Conservation (phyloP, 129 eudicot species). For the Centaurea solstitialis region DNA sequence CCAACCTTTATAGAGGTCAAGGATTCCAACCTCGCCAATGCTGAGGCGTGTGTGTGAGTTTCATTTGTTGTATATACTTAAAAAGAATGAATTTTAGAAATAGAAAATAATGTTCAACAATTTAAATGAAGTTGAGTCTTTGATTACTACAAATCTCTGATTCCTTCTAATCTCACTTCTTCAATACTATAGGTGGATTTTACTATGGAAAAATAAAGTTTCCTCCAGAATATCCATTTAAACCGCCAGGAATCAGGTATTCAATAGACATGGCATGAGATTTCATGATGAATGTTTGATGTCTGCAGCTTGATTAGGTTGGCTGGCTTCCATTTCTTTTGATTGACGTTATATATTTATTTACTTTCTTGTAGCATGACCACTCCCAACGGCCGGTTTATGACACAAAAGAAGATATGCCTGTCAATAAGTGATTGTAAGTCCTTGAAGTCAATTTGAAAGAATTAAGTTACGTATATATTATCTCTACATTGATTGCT, state of each 20-base stretch:
- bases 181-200: conserved; percentile 70
- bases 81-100: background rate
- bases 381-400: conserved; percentile 96
- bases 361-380: conserved; percentile 70
- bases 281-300: conserved; percentile 4
- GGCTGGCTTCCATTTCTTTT: conserved; percentile 3
- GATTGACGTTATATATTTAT: background rate
- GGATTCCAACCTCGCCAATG: background rate
- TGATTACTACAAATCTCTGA: background rate
- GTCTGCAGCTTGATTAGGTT: background rate
- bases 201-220: conserved; percentile 96
- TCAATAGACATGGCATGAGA: background rate
- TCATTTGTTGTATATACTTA: background rate
- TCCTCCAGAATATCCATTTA: conserved; percentile 94
- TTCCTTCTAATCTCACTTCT: background rate
- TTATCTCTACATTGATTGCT: background rate
- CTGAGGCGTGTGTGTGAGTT: background rate
- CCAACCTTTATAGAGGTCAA: background rate
- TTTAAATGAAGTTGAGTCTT: background rate
- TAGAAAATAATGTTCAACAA: no score
- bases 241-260: conserved; percentile 96
- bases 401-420: conserved; percentile 90
- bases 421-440: conserved; percentile 98
- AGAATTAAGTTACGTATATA: background rate
- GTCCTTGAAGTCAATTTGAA: conserved; percentile 30